phyloP scores from a whole-genome alignment of 2,329 filamentous ascomycete genomes.

The Xylaria sp. region DNA sequence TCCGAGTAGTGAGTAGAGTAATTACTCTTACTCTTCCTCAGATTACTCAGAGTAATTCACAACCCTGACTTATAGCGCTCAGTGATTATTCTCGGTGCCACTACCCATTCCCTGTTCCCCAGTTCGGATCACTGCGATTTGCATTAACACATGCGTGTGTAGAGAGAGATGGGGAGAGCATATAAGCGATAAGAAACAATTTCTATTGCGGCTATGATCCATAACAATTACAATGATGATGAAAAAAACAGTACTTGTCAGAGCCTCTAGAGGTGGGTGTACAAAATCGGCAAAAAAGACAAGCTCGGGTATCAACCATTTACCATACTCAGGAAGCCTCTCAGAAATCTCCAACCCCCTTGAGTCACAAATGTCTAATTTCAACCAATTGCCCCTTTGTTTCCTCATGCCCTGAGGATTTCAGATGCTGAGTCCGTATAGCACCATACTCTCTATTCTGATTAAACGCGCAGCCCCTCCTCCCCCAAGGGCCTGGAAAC shows the following conservation, averaged over 20 bases:
- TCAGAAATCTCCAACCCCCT: neutral
- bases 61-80: too few relatives aligned
- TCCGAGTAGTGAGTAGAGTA: too few relatives aligned
- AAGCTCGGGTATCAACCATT: slow-evolving; percentile 7
- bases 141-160: too few relatives aligned
- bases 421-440: neutral
- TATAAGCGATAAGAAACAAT: neutral
- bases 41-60: too few relatives aligned
- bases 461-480: neutral
- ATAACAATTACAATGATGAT: neutral
- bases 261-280: neutral
- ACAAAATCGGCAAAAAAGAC: neutral
- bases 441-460: neutral
- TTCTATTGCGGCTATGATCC: neutral
- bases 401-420: neutral
- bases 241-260: too few relatives aligned
- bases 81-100: too few relatives aligned
- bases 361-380: too few relatives aligned
- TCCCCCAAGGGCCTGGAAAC: neutral
- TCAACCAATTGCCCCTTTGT: neutral
- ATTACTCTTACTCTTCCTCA: too few relatives aligned
- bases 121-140: too few relatives aligned
- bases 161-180: too few relatives aligned
- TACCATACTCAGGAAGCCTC: neutral
- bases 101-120: too few relatives aligned